Evolutionary conservation across 2,329 filamentous ascomycete genomes (phyloP), one percentile per base, ranked within the genome.

Genomic region (Colletotrichum sp.): DNA sequence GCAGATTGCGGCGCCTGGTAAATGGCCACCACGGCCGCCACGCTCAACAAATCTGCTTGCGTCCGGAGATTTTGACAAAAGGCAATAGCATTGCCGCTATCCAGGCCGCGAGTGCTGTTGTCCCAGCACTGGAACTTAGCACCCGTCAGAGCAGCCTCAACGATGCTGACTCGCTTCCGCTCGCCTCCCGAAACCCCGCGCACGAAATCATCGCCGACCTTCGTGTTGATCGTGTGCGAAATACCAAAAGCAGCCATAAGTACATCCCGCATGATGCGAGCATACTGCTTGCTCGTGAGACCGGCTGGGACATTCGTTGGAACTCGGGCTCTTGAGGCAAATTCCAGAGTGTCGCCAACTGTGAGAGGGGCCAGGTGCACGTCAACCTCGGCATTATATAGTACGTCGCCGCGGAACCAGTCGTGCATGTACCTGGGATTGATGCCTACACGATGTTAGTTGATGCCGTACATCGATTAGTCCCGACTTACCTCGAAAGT

Each of bases 331-430:
- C 88, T 85, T 5, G 91, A 90, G 21, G 91, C 91, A 71, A 93
- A 93, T 74, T 87, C 88, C 18, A 93, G 85, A 0, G 92, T 93
- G 77, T 93, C 89, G 67, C 90, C 90, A 18, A 93, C 91, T 5
- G 87, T 89, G 77, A 93, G 82, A 78, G 87, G 87, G 0, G 91
- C 89, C 76, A 92, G 92, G 80, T 92, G 91, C 9, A 91, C 89
- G 80, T 94, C 92, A 21, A 92, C 91, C 81, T 93, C 92, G 43
- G 91, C 91, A 0, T 91, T 93, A 82, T 93, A 94, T 78, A 93
- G 93, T 57, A 91, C 90, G 81, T 94, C 92, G 68, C 92, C 92
- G 91, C 78, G 76, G 63, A 81, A 81, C 78, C 90, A 72, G 12
- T 66, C 64, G 30, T 78, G 76, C 76, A 78, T 78, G 32, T 68